Conservation (phyloP, 1,284 basidiomycete species). For the Polyporus tsugae region DNA sequence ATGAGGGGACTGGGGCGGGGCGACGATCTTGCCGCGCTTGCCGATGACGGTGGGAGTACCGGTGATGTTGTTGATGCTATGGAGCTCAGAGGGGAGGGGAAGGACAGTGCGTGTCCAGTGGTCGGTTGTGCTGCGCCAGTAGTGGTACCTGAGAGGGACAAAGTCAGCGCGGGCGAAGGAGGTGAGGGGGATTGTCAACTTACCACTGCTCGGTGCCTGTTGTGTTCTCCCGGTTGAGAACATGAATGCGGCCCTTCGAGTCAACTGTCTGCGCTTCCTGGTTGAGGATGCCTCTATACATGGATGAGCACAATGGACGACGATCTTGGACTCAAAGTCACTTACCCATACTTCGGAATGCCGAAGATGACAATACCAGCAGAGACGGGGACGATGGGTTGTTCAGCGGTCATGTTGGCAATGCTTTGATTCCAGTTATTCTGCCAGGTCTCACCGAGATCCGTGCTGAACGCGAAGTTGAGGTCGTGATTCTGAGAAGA, state of each 20-base stretch:
- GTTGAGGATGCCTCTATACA: slow-evolving; percentile 50
- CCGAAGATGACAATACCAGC: slow-evolving; percentile 51
- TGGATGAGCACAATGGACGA: neutral
- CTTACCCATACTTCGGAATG: slow-evolving; percentile 52
- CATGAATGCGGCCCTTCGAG: slow-evolving; percentile 47
- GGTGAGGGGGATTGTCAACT: slow-evolving; percentile 10
- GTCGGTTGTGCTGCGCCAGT: slow-evolving; percentile 48
- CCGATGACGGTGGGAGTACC: slow-evolving; percentile 51
- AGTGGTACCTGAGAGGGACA: slow-evolving; percentile 46
- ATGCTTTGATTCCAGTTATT: slow-evolving; percentile 51
- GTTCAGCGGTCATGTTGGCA: slow-evolving; percentile 37
- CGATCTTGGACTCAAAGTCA: slow-evolving; percentile 1
- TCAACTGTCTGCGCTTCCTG: slow-evolving; percentile 53
- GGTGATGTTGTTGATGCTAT: slow-evolving; percentile 48
- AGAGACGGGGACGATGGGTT: slow-evolving; percentile 47
- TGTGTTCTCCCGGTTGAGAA: slow-evolving; percentile 53
- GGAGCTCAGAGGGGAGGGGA: slow-evolving; percentile 40
- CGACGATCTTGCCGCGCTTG: slow-evolving; percentile 51
- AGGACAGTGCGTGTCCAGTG: slow-evolving; percentile 50
- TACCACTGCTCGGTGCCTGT: slow-evolving; percentile 50
- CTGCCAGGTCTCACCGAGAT: slow-evolving; percentile 46
- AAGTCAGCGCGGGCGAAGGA: neutral
- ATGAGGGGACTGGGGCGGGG: slow-evolving; percentile 31
- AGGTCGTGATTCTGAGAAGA: slow-evolving; percentile 51
- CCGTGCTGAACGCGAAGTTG: slow-evolving; percentile 47